These are phyloP conservation scores for Pontederia paniculata DNA, from an alignment of 176 grass and related monocot genomes.

Conservation along the genomic window DNA sequence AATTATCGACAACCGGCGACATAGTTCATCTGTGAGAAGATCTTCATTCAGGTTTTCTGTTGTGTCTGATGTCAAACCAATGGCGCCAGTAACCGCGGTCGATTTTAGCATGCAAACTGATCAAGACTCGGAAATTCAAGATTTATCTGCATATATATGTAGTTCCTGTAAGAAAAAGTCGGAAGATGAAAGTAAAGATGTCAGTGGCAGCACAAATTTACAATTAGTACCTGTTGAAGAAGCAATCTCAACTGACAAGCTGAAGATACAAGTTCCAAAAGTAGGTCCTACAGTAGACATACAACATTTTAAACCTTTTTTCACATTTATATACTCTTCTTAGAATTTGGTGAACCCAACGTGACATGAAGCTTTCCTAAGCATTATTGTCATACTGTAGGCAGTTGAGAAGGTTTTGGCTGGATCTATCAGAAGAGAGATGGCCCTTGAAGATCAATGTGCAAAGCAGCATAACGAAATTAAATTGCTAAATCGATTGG, in stretches of 20 bases:
- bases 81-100: slow-evolving; percentile 33
- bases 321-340: not conserved
- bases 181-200: slow-evolving; percentile 32
- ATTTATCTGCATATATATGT: slow-evolving; percentile 33
- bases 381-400: slow-evolving; percentile 27
- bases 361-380: not conserved
- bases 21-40: slow-evolving; percentile 46
- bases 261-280: slow-evolving; percentile 43
- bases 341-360: not conserved
- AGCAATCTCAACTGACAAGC: slow-evolving; percentile 30
- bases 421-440: slow-evolving; percentile 88
- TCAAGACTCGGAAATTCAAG: slow-evolving; percentile 41
- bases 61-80: slow-evolving; percentile 43
- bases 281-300: slow-evolving; percentile 35
- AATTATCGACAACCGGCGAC: slow-evolving; percentile 56
- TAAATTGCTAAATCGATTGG: slow-evolving; percentile 69
- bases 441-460: slow-evolving; percentile 66
- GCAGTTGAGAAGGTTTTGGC: slow-evolving; percentile 80
- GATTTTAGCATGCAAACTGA: slow-evolving; percentile 63
- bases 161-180: slow-evolving; percentile 24
- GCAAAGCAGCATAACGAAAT: slow-evolving; percentile 69
- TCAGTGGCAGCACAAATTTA: slow-evolving; percentile 35
- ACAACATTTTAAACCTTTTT: not conserved
- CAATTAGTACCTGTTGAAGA: slow-evolving; percentile 41
- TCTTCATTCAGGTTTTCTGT: slow-evolving; percentile 61